Evolutionary conservation across 2,329 filamentous ascomycete species (phyloP), one percentile per base, ranked within the genome.

Genomic region (Myriosclerotinia scirpicola): DNA sequence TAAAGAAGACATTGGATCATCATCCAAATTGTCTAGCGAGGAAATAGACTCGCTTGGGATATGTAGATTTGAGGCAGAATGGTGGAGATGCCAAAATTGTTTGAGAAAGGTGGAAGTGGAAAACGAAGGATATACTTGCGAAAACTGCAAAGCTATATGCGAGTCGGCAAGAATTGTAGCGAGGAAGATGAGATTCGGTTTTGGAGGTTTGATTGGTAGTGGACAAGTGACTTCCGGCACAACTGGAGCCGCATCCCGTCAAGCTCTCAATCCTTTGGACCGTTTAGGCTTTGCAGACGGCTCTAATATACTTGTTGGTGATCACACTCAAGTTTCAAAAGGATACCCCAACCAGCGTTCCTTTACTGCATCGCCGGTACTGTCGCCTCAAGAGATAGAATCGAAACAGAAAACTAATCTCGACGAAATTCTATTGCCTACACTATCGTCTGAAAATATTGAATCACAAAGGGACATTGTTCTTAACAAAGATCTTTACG

Each of bases 71-170:
- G 44, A 65, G 30, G 34, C 17, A 26, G 38, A 54, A 2, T 66
- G 36, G 56, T 66, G 38, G 56, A 66, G 64, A 11, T 66, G 48
- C 6, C 38, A 40, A 2, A 36, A 8, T 0, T 66, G 56, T 12
- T 12, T 63, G 26, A 38, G 17, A 7, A 66, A 6, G 22, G 22
- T 38, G 2, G 5, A 20, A 0, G 5, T 65, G 1, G 5, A n/a
- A 6, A 20, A 14, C 0, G 40, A 61, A n/a, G 56, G 26, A 2
- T 44, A 44, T n/a, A 48, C 17, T 11, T 66, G 64, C 54, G 53
- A 20, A 14, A 6, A 8, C 6, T 65, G 63, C 5, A 42, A 30
- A 2, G 11, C 22, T 8, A n/a, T 52, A 3, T n/a, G 36, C 3
- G 30, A 59, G 5, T 0, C 30, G 2, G 9, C n/a, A 5, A 20